Base-by-base conservation (phyloP, 345 rosid species). In the Atalantia buxifolia region DNA sequence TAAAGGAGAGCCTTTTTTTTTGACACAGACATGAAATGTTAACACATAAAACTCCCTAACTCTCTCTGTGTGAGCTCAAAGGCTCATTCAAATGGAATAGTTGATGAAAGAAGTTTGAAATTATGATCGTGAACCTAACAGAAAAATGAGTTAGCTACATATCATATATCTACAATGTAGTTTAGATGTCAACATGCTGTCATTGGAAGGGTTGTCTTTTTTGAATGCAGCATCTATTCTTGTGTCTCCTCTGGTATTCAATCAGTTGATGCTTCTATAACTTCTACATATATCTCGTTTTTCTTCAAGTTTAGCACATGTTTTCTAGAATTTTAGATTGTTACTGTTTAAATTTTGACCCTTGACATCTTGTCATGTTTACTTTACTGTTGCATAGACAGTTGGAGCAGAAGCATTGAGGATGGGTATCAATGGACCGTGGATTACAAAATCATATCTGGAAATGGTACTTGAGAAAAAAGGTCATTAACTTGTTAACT, bases 361-460 rank as follows among this genome's bases (percentile, higher is more conserved):
- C 56, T 56, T 71, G 69, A 30, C 50, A 38, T 55, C 61, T 77
- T 40, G 27, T 60, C 38, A 79, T 75, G 75, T 76, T 71, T 82
- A 68, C 78, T 83, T 38, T 76, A 65, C 45, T 75, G 69, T 77
- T 81, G 61, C 79, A 63, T 86, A 97, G 99, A 93, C 88, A 66
- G 98, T 97, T 85, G 99, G 97, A 85, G 93, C 92, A 76, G 99
- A 97, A 88, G 97, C 95, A 57, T 83, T 85, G 76, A 89, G 85
- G 82, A 86, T 92, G 90, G 93, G 93, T 76, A 84, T 97, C 28
- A 77, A 68, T 81, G 92, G 96, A 76, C 98, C 92, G 55, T 97
- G 99, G 99, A 90, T 97, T 84, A 94, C 97, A 67, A 93, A 93
- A 79, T 97, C 99, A 71, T 97, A 97, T 87, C 85, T 97, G 79